These are phyloP conservation scores for Stentor coeruleus DNA, from an alignment of 73 alveolate genomes.

Conservation along the genomic window DNA sequence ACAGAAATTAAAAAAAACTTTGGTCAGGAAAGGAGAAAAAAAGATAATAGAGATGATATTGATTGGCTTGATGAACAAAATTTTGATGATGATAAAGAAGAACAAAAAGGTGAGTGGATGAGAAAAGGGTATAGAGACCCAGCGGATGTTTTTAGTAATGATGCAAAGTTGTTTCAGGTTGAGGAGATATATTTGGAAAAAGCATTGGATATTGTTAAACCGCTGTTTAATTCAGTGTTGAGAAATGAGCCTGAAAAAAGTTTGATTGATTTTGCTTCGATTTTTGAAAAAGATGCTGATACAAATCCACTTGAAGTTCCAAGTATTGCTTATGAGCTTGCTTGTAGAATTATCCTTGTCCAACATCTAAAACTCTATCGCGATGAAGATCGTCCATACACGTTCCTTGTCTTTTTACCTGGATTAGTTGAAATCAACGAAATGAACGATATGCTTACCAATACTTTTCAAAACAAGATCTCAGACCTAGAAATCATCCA, in stretches of 20 bases:
- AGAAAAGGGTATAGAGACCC: not conserved
- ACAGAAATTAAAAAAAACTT: not conserved
- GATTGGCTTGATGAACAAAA: not conserved
- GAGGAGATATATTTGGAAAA: not conserved
- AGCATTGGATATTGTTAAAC: not conserved
- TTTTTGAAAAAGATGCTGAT: conserved; percentile 5
- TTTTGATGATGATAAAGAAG: conserved; percentile 5
- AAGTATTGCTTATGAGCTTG: conserved; percentile 1
- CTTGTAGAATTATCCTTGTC: not conserved
- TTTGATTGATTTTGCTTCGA: not conserved
- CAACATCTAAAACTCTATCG: not conserved
- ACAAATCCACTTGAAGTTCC: not conserved
- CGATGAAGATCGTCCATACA: conserved; percentile 12
- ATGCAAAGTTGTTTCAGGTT: not conserved
- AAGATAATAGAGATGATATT: not conserved
- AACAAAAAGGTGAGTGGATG: not conserved
- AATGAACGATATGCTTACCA: not conserved
- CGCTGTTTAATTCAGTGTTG: not conserved
- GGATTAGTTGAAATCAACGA: conserved; percentile 79
- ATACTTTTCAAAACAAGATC: not conserved
- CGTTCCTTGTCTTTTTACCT: conserved; percentile 78
- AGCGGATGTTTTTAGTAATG: not conserved
- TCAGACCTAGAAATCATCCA: not conserved
- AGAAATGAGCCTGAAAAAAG: not conserved
- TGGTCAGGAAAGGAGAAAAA: not conserved